These are phyloP conservation scores for Dissophora globulifera DNA, from an alignment of 192 early-diverging fungal species.

Conservation along the genomic window DNA sequence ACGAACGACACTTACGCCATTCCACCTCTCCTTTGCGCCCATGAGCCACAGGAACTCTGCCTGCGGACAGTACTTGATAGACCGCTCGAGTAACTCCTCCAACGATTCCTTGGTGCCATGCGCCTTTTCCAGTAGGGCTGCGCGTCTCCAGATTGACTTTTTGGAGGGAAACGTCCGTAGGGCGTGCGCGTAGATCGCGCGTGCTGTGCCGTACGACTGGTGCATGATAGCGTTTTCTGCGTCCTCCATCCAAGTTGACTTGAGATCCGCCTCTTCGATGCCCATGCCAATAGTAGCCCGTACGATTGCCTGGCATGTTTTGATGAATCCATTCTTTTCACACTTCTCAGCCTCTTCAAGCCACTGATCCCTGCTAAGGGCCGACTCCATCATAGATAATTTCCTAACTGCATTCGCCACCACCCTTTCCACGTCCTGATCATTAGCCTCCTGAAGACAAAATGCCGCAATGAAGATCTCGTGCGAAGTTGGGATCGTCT, in stretches of 20 bases:
- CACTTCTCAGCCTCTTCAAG: slow-evolving; percentile 84
- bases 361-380: slow-evolving; percentile 89
- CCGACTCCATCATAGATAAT: slow-evolving; percentile 71
- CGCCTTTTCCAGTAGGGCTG: slow-evolving; percentile 87
- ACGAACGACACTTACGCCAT: slow-evolving; percentile 56
- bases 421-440: slow-evolving; percentile 72
- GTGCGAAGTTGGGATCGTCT: slow-evolving; percentile 85
- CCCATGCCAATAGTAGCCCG: slow-evolving; percentile 80
- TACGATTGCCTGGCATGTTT: slow-evolving; percentile 88
- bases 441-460: slow-evolving; percentile 79
- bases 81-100: slow-evolving; percentile 83
- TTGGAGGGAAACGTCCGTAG: slow-evolving; percentile 79
- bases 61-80: slow-evolving; percentile 90
- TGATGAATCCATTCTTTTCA: slow-evolving; percentile 81
- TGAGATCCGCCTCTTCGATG: slow-evolving; percentile 80
- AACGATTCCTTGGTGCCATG: slow-evolving; percentile 82
- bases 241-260: slow-evolving; percentile 89
- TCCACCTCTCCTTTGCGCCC: slow-evolving; percentile 96
- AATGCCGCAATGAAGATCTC: slow-evolving; percentile 97
- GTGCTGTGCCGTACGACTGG: slow-evolving; percentile 77
- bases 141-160: slow-evolving; percentile 85
- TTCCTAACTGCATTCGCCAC: slow-evolving; percentile 76
- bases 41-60: slow-evolving; percentile 97
- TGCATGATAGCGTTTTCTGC: slow-evolving; percentile 78
- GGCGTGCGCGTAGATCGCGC: slow-evolving; percentile 88